These are phyloP conservation scores for Terfezia claveryi DNA, from an alignment of 495 filamentous ascomycete species.

Conservation along the genomic window DNA sequence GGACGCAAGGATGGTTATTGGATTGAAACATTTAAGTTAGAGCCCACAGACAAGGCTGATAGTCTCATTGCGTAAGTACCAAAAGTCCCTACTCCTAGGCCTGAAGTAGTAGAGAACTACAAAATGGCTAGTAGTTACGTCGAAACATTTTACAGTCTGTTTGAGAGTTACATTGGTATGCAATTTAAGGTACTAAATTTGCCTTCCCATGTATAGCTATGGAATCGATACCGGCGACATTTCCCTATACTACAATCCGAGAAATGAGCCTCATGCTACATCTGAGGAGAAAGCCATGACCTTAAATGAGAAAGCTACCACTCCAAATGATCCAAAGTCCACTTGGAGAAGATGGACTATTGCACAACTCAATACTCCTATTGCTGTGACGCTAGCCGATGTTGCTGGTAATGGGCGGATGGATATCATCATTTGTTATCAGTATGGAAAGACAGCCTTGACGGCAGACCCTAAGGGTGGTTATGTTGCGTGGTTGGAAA, in stretches of 20 bases:
- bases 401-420: constrained; percentile 7
- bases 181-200: background rate
- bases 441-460: constrained; percentile 3
- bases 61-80: constrained; percentile 9
- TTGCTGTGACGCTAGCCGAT: constrained; percentile 7
- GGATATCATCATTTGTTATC: constrained; percentile 10
- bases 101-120: too few relatives aligned
- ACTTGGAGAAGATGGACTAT: constrained; percentile 5
- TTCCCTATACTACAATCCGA: constrained; percentile 6
- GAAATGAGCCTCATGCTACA: background rate
- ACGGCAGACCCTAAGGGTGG: constrained; percentile 3
- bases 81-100: background rate
- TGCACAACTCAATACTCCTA: constrained; percentile 2
- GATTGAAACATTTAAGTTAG: constrained; percentile 12
- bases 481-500: constrained; percentile 11
- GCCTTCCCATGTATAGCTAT: background rate
- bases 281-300: background rate
- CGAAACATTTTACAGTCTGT: background rate
- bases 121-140: too few relatives aligned
- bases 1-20: constrained; percentile 12
- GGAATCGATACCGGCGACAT: constrained; percentile 4
- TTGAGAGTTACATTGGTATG: background rate
- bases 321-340: background rate
- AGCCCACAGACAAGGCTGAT: constrained; percentile 3
- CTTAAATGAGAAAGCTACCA: background rate